phyloP scores from a whole-genome alignment of 2,329 filamentous ascomycete genomes.

The Claviceps humidiphila region DNA sequence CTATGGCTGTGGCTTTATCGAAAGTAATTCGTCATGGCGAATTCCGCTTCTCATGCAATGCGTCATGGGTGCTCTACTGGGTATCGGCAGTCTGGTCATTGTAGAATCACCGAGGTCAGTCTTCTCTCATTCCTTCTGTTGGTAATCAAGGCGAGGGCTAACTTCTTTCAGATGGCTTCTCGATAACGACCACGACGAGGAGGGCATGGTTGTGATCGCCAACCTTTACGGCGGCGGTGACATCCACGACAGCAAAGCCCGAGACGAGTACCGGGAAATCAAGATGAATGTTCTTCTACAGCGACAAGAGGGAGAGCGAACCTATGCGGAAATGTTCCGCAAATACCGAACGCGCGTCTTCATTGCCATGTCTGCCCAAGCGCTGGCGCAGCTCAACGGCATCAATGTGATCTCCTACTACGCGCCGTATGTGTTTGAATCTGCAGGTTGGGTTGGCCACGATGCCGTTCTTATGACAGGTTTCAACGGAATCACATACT shows the following conservation, averaged over 20 bases:
- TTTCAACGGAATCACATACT: slow-evolving; percentile 81
- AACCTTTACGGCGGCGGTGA: slow-evolving; percentile 94
- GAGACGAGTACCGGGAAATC: slow-evolving; percentile 95
- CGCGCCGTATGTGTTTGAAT: slow-evolving; percentile 89
- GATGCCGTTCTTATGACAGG: slow-evolving; percentile 93
- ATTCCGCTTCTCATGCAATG: slow-evolving; percentile 86
- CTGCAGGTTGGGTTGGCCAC: slow-evolving; percentile 87
- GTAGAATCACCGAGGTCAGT: slow-evolving; percentile 84
- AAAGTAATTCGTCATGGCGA: slow-evolving; percentile 78
- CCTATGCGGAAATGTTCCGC: slow-evolving; percentile 88
- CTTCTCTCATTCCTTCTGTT: slow-evolving; percentile 1
- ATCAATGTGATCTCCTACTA: slow-evolving; percentile 99
- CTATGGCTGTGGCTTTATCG: slow-evolving; percentile 88
- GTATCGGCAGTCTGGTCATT: slow-evolving; percentile 76
- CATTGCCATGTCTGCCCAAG: slow-evolving; percentile 97
- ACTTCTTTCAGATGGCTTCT: slow-evolving; percentile 63
- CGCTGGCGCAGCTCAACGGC: slow-evolving; percentile 88
- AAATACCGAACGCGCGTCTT: slow-evolving; percentile 86
- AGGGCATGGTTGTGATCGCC: slow-evolving; percentile 95
- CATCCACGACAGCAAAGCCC: slow-evolving; percentile 81
- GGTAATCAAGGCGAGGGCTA: not conserved
- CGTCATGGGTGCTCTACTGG: slow-evolving; percentile 79
- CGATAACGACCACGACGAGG: slow-evolving; percentile 95
- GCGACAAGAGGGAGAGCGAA: slow-evolving; percentile 86
- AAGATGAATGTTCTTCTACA: slow-evolving; percentile 94